phyloP scores from a whole-genome alignment of 495 filamentous ascomycete genomes.

The Barbatosphaeria neglecta region DNA sequence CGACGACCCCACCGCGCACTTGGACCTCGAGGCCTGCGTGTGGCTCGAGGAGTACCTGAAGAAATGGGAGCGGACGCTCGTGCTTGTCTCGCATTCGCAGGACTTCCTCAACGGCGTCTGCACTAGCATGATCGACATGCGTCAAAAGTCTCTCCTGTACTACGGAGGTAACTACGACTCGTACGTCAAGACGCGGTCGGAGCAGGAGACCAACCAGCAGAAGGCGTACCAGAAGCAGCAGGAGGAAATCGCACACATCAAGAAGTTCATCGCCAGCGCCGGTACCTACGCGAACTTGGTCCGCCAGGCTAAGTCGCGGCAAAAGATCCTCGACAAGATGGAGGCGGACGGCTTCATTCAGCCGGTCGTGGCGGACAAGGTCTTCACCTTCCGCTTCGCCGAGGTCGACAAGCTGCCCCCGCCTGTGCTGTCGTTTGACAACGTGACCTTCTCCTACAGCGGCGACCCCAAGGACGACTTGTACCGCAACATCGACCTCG shows the following conservation, averaged over 20 bases:
- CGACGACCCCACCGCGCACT: constrained; percentile 96
- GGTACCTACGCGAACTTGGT: constrained; percentile 99
- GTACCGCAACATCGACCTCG: constrained; percentile 91
- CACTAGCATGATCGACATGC: constrained; percentile 98
- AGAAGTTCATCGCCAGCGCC: constrained; percentile 99
- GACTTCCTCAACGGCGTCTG: constrained; percentile 99
- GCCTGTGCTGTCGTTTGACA: constrained; percentile 89
- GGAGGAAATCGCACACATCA: constrained; percentile 98
- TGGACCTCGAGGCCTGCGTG: constrained; percentile 98
- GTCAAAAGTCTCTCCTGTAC: constrained; percentile 80
- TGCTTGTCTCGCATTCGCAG: constrained; percentile 93
- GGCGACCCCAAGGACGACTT: constrained; percentile 81
- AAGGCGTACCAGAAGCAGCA: constrained; percentile 99
- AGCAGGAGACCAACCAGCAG: constrained; percentile 95
- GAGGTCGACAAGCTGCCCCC: constrained; percentile 97
- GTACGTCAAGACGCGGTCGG: constrained; percentile 85
- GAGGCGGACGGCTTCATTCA: constrained; percentile 98
- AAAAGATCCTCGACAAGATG: constrained; percentile 99
- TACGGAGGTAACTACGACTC: constrained; percentile 99
- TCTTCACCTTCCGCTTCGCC: constrained; percentile 98
- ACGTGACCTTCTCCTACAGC: constrained; percentile 96
- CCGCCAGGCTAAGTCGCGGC: constrained; percentile 93
- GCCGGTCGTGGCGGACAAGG: constrained; percentile 69
- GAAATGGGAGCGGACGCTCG: constrained; percentile 98
- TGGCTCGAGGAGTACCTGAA: constrained; percentile 99